Base-by-base conservation (phyloP, 1,139 yeast genomes). In the Pichia sp. region DNA sequence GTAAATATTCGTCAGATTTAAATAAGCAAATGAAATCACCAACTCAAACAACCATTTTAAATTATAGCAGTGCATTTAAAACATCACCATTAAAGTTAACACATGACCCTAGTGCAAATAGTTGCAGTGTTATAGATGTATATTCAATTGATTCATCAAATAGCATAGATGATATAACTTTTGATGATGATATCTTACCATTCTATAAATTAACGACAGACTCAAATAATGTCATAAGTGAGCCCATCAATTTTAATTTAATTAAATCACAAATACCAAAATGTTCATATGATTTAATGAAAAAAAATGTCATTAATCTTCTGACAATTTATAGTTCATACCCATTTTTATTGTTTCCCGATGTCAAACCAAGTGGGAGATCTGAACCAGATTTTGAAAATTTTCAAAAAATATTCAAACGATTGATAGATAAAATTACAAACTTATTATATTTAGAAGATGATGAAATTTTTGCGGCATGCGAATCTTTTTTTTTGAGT, bases 341-440 rank as follows among this genome's bases (percentile, higher is more conserved):
- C 30, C 63, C 67, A 34, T 54, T 51, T 37, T 42, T 61, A 32
- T 56, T 59, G 39, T 61, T 46, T 45, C 46, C 51, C 23, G 49
- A 41, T 34, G 44, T 48, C 22, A 38, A 41, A 15, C 20, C 15
- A 20, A 27, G 25, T 16, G 29, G 20, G 8, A 30, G 12, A 1
- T 38, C 45, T 34, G 36, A 43, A 32, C 36, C 43, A 26, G 39
- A 46, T 24, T 32, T 46, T 13, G 38, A 53, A 25, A 27, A 23
- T 11, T 58, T 61, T 49, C 63, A 56, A 25, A 23, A 37, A 16
- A 51, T 36, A 20, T 59, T 57, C 40, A 52, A 40, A 18, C 46
- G 32, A n/a, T 49, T 60, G 8, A 51, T 62, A 11, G 43, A 48
- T 16, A 62, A 59, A 13, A 43, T 62, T 18, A 47, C 52, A 6